These are phyloP conservation scores for Colletotrichum sp. DNA, from an alignment of 2,329 filamentous ascomycete species.

Conservation along the genomic window DNA sequence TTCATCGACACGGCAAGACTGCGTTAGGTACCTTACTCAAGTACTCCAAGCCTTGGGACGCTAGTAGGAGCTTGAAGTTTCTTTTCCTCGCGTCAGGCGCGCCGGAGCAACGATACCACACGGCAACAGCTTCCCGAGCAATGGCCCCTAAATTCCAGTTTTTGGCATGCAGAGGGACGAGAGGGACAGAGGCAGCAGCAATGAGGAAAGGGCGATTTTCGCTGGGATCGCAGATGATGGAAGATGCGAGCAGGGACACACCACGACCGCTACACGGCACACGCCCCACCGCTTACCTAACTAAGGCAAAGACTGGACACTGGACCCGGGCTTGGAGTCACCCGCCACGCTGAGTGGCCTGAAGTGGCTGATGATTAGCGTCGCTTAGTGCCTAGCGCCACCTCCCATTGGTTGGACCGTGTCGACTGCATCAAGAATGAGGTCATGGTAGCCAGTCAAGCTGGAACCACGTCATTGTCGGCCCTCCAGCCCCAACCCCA, in stretches of 20 bases:
- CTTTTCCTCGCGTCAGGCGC: background rate
- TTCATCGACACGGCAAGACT: background rate
- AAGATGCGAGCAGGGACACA: background rate
- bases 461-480: conserved; percentile 20
- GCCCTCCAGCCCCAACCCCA: background rate
- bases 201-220: background rate
- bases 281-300: background rate
- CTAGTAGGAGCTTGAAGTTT: background rate
- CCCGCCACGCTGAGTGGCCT: background rate
- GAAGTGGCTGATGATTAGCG: conserved; percentile 12
- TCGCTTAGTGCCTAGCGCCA: background rate
- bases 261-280: background rate
- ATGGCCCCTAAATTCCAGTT: background rate
- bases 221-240: background rate
- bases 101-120: background rate
- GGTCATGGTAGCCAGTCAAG: background rate
- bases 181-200: background rate
- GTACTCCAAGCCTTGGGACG: background rate
- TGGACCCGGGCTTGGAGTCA: background rate
- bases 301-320: background rate
- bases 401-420: background rate
- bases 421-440: background rate
- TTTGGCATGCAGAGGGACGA: background rate
- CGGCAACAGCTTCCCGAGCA: background rate
- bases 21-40: background rate